phyloP scores from a whole-genome alignment of 768 basidiomycete species.

The Collybia nuda region DNA sequence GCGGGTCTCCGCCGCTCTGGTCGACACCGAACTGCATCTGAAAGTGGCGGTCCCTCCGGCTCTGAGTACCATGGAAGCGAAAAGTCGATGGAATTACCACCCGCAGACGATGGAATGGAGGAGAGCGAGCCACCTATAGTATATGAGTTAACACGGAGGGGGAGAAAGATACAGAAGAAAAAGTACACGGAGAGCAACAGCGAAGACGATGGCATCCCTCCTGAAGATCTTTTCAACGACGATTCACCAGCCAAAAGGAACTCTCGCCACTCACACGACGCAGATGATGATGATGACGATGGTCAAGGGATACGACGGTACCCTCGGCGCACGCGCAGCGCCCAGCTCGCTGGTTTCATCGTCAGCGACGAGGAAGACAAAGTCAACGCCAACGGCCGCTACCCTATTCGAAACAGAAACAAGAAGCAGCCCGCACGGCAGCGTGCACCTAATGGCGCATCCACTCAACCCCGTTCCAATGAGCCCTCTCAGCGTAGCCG shows the following conservation, averaged over 20 bases:
- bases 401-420: constrained; percentile 37
- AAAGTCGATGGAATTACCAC: constrained; percentile 34
- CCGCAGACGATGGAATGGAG: constrained; percentile 23
- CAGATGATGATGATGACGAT: constrained; percentile 20
- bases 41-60: constrained; percentile 35
- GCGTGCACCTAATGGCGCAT: constrained; percentile 5
- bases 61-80: constrained; percentile 53
- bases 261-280: constrained; percentile 17
- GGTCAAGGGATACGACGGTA: constrained; percentile 24
- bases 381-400: constrained; percentile 22
- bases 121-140: constrained; percentile 30
- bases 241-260: constrained; percentile 9
- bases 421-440: constrained; percentile 25
- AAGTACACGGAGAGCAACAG: constrained; percentile 45
- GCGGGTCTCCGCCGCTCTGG: constrained; percentile 31
- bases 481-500: constrained; percentile 25
- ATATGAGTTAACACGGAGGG: constrained; percentile 30
- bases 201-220: constrained; percentile 37
- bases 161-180: constrained; percentile 37
- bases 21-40: constrained; percentile 30
- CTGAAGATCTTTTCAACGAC: constrained; percentile 26
- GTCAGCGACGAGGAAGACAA: constrained; percentile 46
- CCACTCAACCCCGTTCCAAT: background rate
- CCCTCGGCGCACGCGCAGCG: constrained; percentile 17
- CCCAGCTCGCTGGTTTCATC: constrained; percentile 30